Base-by-base conservation (phyloP, 2,329 filamentous ascomycete species). In the Colletotrichum ledebouriae region DNA sequence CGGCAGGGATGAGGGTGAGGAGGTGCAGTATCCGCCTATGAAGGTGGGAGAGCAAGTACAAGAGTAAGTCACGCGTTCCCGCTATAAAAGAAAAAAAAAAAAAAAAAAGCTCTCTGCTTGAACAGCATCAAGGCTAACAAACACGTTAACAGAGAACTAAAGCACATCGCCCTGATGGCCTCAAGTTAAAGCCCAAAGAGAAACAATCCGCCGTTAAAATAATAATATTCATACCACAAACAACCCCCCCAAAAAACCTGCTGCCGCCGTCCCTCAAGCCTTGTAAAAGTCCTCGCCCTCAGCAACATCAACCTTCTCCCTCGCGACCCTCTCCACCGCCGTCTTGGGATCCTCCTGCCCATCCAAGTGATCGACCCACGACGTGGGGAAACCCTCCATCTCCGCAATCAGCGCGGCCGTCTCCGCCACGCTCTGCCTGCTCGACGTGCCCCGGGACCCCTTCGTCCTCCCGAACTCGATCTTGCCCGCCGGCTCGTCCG, bases 31-130 rank as follows among this genome's bases (percentile, higher is more conserved):
- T 70, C 77, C 76, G 55, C 73, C 82, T 0, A 86, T 87, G 78
- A 89, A 89, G 78, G 87, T 89, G 12, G 87, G 87, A 3, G 78
- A 87, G 66, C 86, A 88, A 75, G 87, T 89, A 13, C 82, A 88
- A 71, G 81, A 80, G 85, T 87, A 71, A 73, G 85, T 80, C 22
- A 12, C 9, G 4, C 17, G 15, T 17, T 22, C 6, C 15, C 2
- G n/a, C 9, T n/a, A 3, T 5, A 29, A 37, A 5, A 9, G 1
- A 17, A 2, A 0, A 20, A 44, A 29, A 7, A 1, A 3, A 15
- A 2, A 9, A 37, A 25, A 25, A 25, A 25, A 25, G 5, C 4
- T 4, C 25, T 5, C 25, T 25, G 25, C 25, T 25, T 4, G 25
- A 25, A 25, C 4, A 25, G 25, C 25, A 5, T 25, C 6, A 6